Evolutionary conservation across 2,329 filamentous ascomycete species (phyloP).

Genomic region (Fusarium sp.): DNA sequence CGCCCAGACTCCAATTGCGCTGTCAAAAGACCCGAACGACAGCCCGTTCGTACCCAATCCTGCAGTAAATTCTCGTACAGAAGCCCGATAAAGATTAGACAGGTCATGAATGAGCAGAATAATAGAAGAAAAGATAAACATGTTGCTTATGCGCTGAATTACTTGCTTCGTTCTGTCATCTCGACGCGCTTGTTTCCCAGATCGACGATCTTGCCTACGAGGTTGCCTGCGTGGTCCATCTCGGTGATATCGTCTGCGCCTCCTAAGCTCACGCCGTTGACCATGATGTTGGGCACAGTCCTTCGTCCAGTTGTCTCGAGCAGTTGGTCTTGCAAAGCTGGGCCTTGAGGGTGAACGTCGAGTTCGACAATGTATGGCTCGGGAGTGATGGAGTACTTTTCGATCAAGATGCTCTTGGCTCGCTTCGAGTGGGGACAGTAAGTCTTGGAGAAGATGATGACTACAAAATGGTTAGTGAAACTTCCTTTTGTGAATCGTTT

Average conservation of each 20-base stretch:
- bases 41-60: slow-evolving; percentile 27
- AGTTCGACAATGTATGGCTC: slow-evolving; percentile 90
- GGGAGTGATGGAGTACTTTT: slow-evolving; percentile 86
- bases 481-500: not conserved
- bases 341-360: slow-evolving; percentile 82
- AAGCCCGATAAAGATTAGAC: slow-evolving; percentile 21
- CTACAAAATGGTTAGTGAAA: slow-evolving; percentile 57
- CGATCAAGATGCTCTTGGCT: slow-evolving; percentile 86
- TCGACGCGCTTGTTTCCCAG: slow-evolving; percentile 76
- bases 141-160: not conserved
- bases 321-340: slow-evolving; percentile 77
- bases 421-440: slow-evolving; percentile 89
- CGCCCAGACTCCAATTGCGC: slow-evolving; percentile 39
- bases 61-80: slow-evolving; percentile 20
- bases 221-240: slow-evolving; percentile 73
- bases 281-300: slow-evolving; percentile 92
- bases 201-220: slow-evolving; percentile 77
- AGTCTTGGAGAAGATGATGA: slow-evolving; percentile 95
- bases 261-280: slow-evolving; percentile 89
- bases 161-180: slow-evolving; percentile 58
- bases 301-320: slow-evolving; percentile 78
- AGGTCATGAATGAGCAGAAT: slow-evolving; percentile 17
- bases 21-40: slow-evolving; percentile 13
- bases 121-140: not conserved
- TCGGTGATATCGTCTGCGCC: slow-evolving; percentile 87